Percentiles rank a stretch among this genome's conserved stretches.
Evolutionary conservation across 2,329 filamentous ascomycete species (phyloP).

Genomic region (Colletotrichum tanaceti): DNA sequence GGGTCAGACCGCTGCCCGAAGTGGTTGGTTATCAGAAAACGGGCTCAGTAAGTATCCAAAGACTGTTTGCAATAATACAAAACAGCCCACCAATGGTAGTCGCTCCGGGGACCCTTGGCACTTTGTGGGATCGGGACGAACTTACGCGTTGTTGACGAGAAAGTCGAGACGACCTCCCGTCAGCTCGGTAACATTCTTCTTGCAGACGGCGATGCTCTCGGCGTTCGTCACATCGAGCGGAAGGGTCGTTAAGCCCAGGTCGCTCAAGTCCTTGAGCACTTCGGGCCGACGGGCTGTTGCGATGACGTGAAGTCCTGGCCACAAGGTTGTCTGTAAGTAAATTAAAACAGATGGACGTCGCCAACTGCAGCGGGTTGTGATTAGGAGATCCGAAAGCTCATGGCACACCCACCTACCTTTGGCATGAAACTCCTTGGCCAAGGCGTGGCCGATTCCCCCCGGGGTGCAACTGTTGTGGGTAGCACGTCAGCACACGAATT

Average conservation of each 20-base stretch:
- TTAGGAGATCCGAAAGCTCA: background rate
- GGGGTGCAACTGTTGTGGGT: conserved; percentile 65
- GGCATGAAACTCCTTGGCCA: conserved; percentile 64
- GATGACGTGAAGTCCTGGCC: conserved; percentile 64
- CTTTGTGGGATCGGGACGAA: background rate
- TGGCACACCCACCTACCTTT: conserved; percentile 61
- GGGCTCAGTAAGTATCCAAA: background rate
- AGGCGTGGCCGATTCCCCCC: conserved; percentile 67
- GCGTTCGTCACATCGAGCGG: conserved; percentile 65
- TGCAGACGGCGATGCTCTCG: conserved; percentile 62
- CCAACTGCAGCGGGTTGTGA: background rate
- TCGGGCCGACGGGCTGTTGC: conserved; percentile 65
- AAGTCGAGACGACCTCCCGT: conserved; percentile 67
- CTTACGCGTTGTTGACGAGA: conserved; percentile 69
- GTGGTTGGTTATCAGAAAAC: conserved; percentile 19
- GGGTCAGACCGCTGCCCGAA: conserved; percentile 59
- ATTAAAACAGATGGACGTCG: no score
- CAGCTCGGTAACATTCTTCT: conserved; percentile 58
- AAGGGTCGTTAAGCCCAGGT: conserved; percentile 61
- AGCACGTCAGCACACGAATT: conserved; percentile 4
- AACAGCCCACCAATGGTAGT: no score
- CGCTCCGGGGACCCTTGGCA: background rate
- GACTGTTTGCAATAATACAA: background rate
- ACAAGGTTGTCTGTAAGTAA: conserved; percentile 1
- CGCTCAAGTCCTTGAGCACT: conserved; percentile 59